Evolutionary conservation across 805 yeast species (phyloP).

Genomic region (Zygosaccharomyces siamensis): DNA sequence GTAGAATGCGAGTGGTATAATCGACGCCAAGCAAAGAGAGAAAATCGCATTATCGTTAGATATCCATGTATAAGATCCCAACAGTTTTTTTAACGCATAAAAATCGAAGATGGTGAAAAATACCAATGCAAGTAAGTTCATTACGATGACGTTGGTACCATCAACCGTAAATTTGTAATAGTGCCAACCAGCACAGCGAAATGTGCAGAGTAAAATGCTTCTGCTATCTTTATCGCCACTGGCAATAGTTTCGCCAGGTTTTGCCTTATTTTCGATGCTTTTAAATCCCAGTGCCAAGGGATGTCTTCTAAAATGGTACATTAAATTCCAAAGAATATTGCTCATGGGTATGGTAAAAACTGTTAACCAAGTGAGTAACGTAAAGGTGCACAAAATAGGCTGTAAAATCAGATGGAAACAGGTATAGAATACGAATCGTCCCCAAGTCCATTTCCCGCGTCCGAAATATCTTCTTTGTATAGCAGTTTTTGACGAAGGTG

Average conservation of each 20-base stretch:
- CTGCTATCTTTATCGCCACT: constrained; percentile 35
- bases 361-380: constrained; percentile 66
- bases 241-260: constrained; percentile 16
- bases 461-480: constrained; percentile 67
- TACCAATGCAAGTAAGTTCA: constrained; percentile 77
- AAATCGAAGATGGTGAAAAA: constrained; percentile 77
- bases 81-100: constrained; percentile 51
- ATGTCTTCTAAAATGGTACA: constrained; percentile 78
- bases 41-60: constrained; percentile 67
- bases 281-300: constrained; percentile 84
- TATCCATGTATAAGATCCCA: constrained; percentile 30
- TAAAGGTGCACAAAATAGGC: constrained; percentile 57
- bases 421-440: constrained; percentile 70
- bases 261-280: constrained; percentile 40
- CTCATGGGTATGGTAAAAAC: constrained; percentile 95
- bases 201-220: constrained; percentile 77
- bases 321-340: constrained; percentile 61
- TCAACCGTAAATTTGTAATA: constrained; percentile 95
- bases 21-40: constrained; percentile 70
- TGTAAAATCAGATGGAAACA: constrained; percentile 64
- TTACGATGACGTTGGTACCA: constrained; percentile 89
- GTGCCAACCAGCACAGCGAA: constrained; percentile 85
- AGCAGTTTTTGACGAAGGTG: constrained; percentile 7
- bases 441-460: constrained; percentile 85
- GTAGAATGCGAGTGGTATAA: constrained; percentile 91